These are phyloP conservation scores for Apiospora koreana DNA, from an alignment of 2,329 filamentous ascomycete genomes.

Conservation along the genomic window DNA sequence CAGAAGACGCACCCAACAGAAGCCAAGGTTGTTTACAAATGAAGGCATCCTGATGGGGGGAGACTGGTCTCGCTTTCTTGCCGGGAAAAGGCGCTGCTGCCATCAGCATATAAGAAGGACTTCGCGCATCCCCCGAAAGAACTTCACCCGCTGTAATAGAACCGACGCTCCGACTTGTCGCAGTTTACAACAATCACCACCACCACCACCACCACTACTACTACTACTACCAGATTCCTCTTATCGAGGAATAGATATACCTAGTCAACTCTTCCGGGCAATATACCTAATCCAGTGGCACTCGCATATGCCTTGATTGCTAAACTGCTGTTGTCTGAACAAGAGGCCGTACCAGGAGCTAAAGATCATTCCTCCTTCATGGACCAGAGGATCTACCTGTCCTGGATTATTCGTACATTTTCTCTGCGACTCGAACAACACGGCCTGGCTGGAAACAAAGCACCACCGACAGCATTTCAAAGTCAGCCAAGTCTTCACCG, in stretches of 20 bases:
- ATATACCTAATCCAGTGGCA: neutral
- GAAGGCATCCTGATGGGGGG: neutral
- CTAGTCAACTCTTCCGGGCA: neutral
- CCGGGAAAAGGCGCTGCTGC: neutral
- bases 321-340: neutral
- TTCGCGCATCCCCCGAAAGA: neutral
- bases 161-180: neutral
- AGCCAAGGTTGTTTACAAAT: slow-evolving; percentile 11
- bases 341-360: neutral
- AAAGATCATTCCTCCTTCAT: neutral
- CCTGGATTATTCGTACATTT: slow-evolving; percentile 10
- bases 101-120: slow-evolving; percentile 8
- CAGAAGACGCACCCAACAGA: slow-evolving; percentile 30
- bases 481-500: neutral
- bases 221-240: neutral
- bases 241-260: neutral
- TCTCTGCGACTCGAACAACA: slow-evolving; percentile 4
- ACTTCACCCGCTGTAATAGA: neutral
- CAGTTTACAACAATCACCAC: neutral
- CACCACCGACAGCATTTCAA: neutral
- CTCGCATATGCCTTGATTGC: neutral
- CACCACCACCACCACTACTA: neutral
- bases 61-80: neutral
- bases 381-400: slow-evolving; percentile 10
- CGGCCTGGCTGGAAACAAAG: neutral